Evolutionary conservation across 768 basidiomycete genomes (phyloP).

Genomic region (Tylopilus felleus): DNA sequence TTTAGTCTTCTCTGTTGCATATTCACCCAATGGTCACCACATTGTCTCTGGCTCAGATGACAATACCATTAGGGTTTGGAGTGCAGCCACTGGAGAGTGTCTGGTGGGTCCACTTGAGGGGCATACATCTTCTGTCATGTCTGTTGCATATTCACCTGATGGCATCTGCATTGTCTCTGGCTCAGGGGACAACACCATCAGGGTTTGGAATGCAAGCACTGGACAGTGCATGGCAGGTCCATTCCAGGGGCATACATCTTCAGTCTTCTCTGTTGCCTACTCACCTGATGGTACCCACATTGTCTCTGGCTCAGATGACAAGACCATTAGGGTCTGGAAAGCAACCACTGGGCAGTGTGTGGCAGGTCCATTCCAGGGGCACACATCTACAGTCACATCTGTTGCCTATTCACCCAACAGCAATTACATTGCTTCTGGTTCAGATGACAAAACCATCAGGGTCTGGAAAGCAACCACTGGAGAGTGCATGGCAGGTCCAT

Average conservation of each 20-base stretch:
- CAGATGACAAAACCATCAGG: too few relatives aligned
- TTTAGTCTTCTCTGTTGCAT: neutral
- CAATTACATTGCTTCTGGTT: too few relatives aligned
- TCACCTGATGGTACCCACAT: neutral
- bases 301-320: too few relatives aligned
- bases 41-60: neutral
- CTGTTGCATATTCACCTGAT: neutral
- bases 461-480: too few relatives aligned
- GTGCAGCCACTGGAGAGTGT: slow-evolving; percentile 4
- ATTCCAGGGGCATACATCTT: neutral
- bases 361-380: neutral
- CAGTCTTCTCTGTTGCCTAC: neutral
- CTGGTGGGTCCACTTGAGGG: neutral
- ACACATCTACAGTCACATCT: neutral
- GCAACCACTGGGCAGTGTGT: too few relatives aligned
- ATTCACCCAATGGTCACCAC: neutral
- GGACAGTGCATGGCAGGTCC: neutral
- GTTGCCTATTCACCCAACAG: too few relatives aligned
- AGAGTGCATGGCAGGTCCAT: too few relatives aligned
- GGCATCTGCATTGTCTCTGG: neutral
- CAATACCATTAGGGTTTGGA: slow-evolving; percentile 12
- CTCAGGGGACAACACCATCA: neutral
- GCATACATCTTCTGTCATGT: neutral
- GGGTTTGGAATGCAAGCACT: neutral
- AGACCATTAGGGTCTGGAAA: too few relatives aligned